Conservation (phyloP, 2,329 filamentous ascomycete genomes). For the Cladosporium oxysporum region DNA sequence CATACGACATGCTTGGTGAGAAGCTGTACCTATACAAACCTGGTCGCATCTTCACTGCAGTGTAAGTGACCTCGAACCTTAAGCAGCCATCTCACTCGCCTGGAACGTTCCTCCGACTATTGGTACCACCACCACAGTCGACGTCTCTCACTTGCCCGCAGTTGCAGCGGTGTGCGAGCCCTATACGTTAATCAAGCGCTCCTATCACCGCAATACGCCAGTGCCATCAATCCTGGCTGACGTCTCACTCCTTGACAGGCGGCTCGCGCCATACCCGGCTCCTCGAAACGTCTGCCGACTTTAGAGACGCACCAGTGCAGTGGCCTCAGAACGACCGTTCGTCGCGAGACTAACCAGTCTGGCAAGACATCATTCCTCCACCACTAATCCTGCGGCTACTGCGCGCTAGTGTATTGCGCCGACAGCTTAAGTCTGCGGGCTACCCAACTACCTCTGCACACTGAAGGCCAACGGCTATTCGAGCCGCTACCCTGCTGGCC, state of each 20-base stretch:
- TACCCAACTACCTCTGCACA: constrained; percentile 12
- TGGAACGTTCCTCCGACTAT: constrained; percentile 12
- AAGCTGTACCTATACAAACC: constrained; percentile 21
- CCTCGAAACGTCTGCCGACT: constrained; percentile 25
- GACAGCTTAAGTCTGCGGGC: constrained; percentile 21
- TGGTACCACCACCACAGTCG: constrained; percentile 19
- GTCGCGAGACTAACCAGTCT: constrained; percentile 22
- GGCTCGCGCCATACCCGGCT: constrained; percentile 30
- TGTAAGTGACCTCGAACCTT: constrained; percentile 20
- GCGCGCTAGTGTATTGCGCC: constrained; percentile 11
- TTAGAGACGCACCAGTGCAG: constrained; percentile 25
- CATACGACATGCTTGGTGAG: constrained; percentile 23
- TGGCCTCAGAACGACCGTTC: constrained; percentile 27
- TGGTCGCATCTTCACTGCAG: constrained; percentile 19
- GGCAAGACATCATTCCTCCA: constrained; percentile 25
- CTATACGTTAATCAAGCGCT: constrained; percentile 18
- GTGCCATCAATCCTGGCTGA: constrained; percentile 26
- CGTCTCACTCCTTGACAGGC: constrained; percentile 26
- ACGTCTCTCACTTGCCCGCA: constrained; percentile 10
- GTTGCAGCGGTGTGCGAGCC: constrained; percentile 14
- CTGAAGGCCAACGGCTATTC: constrained; percentile 13
- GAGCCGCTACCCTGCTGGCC: constrained; percentile 11
- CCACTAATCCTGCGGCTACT: constrained; percentile 22
- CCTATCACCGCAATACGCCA: constrained; percentile 23
- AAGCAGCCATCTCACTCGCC: constrained; percentile 10